These are phyloP conservation scores for Datisca glomerata DNA, from an alignment of 306 rosid species.

Conservation along the genomic window DNA sequence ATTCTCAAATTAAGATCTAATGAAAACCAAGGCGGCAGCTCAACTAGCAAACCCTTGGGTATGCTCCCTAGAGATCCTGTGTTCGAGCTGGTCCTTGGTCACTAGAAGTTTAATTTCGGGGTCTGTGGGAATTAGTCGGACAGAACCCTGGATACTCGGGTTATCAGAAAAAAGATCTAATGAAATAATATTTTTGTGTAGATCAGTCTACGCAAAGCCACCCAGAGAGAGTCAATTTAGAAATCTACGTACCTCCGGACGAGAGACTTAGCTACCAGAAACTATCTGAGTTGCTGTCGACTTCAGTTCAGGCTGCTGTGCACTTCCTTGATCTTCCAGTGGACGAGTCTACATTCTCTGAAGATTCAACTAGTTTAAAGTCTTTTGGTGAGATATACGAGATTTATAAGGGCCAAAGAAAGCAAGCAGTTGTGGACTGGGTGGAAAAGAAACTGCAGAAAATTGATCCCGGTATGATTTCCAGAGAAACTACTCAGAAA, in stretches of 20 bases:
- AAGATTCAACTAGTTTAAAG: slow-evolving; percentile 16
- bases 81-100: too few species aligned
- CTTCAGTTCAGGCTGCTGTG: slow-evolving; percentile 30
- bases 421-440: slow-evolving; percentile 24
- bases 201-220: slow-evolving; percentile 36
- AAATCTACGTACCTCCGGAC: slow-evolving; percentile 49
- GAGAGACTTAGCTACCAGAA: slow-evolving; percentile 45
- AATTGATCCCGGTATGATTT: slow-evolving; percentile 22
- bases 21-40: too few species aligned
- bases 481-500: slow-evolving; percentile 19
- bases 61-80: too few species aligned
- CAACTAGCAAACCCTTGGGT: too few species aligned
- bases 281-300: slow-evolving; percentile 34
- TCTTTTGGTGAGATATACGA: slow-evolving; percentile 36
- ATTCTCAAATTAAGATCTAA: too few species aligned
- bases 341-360: slow-evolving; percentile 10
- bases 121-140: too few species aligned
- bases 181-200: neutral
- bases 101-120: too few species aligned
- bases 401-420: slow-evolving; percentile 29
- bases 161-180: too few species aligned
- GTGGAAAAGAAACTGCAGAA: slow-evolving; percentile 28
- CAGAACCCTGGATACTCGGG: too few species aligned
- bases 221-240: slow-evolving; percentile 19
- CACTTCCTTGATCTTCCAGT: slow-evolving; percentile 28